Evolutionary conservation across 2,329 filamentous ascomycete genomes (phyloP), one percentile per base, ranked within the genome.

Genomic region (Dactylellina leptospora): DNA sequence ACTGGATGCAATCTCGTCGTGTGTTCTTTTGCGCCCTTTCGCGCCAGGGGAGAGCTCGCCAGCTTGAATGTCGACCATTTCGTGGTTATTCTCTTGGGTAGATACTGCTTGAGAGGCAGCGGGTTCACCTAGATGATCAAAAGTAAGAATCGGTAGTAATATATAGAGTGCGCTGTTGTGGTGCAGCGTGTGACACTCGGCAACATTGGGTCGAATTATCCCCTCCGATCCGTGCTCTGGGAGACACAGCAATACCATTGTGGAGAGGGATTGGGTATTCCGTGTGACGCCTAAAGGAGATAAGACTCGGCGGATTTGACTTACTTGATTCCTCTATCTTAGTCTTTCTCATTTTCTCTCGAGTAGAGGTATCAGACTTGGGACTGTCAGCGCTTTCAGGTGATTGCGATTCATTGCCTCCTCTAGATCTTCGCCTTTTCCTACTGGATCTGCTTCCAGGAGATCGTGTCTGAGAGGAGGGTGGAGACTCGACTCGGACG

Each of bases 241-340:
- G n/a, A n/a, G n/a, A n/a, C n/a, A n/a, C n/a, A n/a, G n/a, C n/a
- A n/a, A n/a, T n/a, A n/a, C n/a, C n/a, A n/a, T n/a, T n/a, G n/a
- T n/a, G n/a, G n/a, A n/a, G n/a, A n/a, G n/a, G n/a, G n/a, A n/a
- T n/a, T n/a, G n/a, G n/a, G n/a, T n/a, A n/a, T n/a, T n/a, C n/a
- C n/a, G n/a, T n/a, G n/a, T n/a, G n/a, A n/a, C 33, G 33, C 33
- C 33, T 3, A 10, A n/a, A n/a, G 10, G 10, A 11, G 3, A 38
- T 10, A 33, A 55, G 16, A 25, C n/a, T 22, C 22, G 8, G 16
- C 2, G 23, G 33, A 36, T 28, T 18, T 30, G 40, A 59, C 64
- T 36, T 63, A 72, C 68, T 45, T 28, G 68, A 51, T 64, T 72
- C 68, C 22, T 72, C 59, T 30, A 72, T 72, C 25, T 62, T 72